phyloP scores from a whole-genome alignment of 148 eudicot genomes.

The Cornus controversa region DNA sequence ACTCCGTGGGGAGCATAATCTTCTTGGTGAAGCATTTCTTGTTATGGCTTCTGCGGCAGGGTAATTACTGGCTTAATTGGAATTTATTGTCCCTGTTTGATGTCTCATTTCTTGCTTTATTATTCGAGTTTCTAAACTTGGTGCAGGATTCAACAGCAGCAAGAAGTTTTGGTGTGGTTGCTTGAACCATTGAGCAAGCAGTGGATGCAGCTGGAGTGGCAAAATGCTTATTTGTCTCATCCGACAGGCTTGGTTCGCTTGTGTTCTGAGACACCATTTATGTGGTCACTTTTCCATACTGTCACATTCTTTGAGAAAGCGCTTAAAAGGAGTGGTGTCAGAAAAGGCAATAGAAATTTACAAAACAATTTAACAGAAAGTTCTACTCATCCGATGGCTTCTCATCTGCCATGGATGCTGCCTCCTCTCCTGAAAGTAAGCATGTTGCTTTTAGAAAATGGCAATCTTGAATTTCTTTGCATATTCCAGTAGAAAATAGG shows the following conservation, averaged over 20 bases:
- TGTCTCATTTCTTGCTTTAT: conserved; percentile 3
- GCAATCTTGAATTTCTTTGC: conserved; percentile 4
- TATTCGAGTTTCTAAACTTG: conserved; percentile 15
- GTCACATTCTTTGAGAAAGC: conserved; percentile 98
- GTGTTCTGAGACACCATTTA: conserved; percentile 72
- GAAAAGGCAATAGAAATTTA: conserved; percentile 52
- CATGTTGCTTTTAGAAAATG: not conserved
- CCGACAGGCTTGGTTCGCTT: conserved; percentile 79
- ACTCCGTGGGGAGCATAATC: conserved; percentile 95
- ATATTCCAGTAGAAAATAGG: not conserved
- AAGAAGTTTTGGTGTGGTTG: conserved; percentile 93
- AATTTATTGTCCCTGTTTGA: conserved; percentile 3
- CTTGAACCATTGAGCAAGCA: conserved; percentile 94
- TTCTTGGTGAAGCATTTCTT: conserved; percentile 93
- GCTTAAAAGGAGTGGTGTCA: conserved; percentile 80
- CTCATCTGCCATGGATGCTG: conserved; percentile 94
- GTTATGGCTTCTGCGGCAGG: conserved; percentile 97
- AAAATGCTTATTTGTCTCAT: conserved; percentile 78
- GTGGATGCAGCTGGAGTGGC: conserved; percentile 93
- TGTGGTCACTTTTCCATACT: conserved; percentile 98
- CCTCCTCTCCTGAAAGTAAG: conserved; percentile 95
- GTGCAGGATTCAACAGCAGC: conserved; percentile 88
- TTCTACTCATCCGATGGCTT: conserved; percentile 77
- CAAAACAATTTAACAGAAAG: conserved; percentile 40
- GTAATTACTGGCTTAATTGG: conserved; percentile 36